Base-by-base conservation (phyloP, 768 basidiomycete genomes). In the Xerocomus brunneocitrinus region DNA sequence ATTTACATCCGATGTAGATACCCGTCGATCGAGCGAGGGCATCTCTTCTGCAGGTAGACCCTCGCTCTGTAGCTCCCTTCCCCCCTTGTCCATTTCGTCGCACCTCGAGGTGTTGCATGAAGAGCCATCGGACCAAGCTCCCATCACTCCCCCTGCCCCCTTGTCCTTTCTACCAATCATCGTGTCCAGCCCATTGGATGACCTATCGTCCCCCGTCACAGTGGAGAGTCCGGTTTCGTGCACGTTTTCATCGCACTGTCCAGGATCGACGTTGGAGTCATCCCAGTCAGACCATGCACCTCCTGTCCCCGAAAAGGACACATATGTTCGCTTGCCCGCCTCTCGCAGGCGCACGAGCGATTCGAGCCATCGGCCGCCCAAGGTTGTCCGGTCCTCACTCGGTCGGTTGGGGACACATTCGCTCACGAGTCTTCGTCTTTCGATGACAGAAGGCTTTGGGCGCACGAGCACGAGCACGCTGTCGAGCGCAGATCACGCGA, bases 381-480 rank as follows among this genome's bases (percentile, higher is more conserved):
- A 13, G 36, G 22, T 13, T 0, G 31, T 50, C 0, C 49, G 56
- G 16, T 30, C 54, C 3, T 32, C 63, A 0, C 53, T 70, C 1
- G 64, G 69, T 13, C 66, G 55, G 25, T 58, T 74, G 4, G 64
- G 75, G 8, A 63, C 73, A 4, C 62, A 66, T 12, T 78, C 77
- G 5, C 59, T 79, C 32, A 65, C 67, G 43, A 79, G 75, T 59
- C 65, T 82, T 16, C 74, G 77, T 27, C 76, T 78, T 40, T 75
- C 78, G 0, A 63, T 77, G 4, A 67, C 72, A 5, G 74, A 75
- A 30, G 72, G 59, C 5, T 54, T 71, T 43, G 22, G 25, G 47
- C 40, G 40, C 7, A 57, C 60, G 47, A 69, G 59, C 35, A 58
- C 59, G 3, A 57, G 40, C 25, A 58, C 60, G 12, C 52, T 62